Evolutionary conservation across 495 filamentous ascomycete species (phyloP), one percentile per base, ranked within the genome.

Genomic region (Hypoxylon fuscum): DNA sequence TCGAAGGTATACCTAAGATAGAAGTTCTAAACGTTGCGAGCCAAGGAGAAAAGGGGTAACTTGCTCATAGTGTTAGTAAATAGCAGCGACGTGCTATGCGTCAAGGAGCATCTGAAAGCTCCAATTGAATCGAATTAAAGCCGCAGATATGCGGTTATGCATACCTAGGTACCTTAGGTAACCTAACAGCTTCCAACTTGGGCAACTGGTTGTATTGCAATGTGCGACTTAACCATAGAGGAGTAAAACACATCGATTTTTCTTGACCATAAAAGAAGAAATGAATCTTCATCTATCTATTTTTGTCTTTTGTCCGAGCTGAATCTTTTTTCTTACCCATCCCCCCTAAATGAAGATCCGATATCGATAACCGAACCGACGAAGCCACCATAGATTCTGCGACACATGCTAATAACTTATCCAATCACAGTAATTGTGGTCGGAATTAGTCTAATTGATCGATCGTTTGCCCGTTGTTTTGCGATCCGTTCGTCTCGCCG

Each of bases 381-480:
- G n/a, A 41, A 38, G 34, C 7, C 5, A 32, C 41, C 32, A 8
- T 48, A 11, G 27, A 23, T n/a, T 43, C 5, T 27, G 45, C 37
- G 29, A 43, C 55, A 12, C 17, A 53, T 42, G 44, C 47, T n/a
- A 62, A 21, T 31, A 34, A 11, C 29, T 14, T 7, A 2, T 12
- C 43, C 38, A 20, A 20, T 20, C 4, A 6, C 15, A 10, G 3
- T 14, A 15, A 17, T 40, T 3, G 18, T 7, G 35, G 43, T 37
- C 21, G 15, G 3, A 25, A 40, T 55, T 59, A 79, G 43, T 79
- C 76, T 14, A 77, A 66, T 66, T 78, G 72, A 34, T 77, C 77
- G 31, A 77, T 62, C 1, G 71, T 75, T 54, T 70, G 53, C 7
- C 59, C 64, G 21, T 70, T 66, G 18, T 27, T 40, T 14, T 58